Conservation (phyloP, 805 yeast genomes). For the Kazachstania viticola region DNA sequence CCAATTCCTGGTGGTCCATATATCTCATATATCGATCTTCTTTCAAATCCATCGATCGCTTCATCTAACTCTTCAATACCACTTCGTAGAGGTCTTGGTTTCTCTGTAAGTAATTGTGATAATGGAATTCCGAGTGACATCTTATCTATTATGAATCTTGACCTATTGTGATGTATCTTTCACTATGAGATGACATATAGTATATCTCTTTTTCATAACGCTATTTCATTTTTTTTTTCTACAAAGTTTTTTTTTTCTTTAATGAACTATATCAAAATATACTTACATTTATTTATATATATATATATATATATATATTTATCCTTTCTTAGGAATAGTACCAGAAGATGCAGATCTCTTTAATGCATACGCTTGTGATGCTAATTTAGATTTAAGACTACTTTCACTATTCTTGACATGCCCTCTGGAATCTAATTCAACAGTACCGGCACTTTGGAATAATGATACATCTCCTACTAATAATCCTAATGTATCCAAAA, state of each 20-base stretch:
- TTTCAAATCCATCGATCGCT: slow-evolving; percentile 18
- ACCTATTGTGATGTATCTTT: too few species aligned
- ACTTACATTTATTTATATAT: too few species aligned
- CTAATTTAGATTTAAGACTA: slow-evolving; percentile 28
- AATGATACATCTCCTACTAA: slow-evolving; percentile 68
- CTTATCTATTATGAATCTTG: too few species aligned
- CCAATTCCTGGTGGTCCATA: slow-evolving; percentile 27
- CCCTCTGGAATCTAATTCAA: slow-evolving; percentile 67
- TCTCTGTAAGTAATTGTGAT: slow-evolving; percentile 21
- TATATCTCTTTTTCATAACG: too few species aligned
- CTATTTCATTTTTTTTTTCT: too few species aligned
- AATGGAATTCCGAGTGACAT: slow-evolving; percentile 26
- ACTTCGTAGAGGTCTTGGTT: slow-evolving; percentile 13
- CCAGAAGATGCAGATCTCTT: slow-evolving; percentile 17
- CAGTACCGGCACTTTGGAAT: slow-evolving; percentile 68
- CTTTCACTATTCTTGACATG: slow-evolving; percentile 40
- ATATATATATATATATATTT: too few species aligned
- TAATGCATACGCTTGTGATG: slow-evolving; percentile 20
- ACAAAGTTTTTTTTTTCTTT: too few species aligned
- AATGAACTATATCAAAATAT: too few species aligned
- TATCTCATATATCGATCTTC: slow-evolving; percentile 22
- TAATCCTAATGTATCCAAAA: slow-evolving; percentile 71
- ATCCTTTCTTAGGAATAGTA: slow-evolving; percentile 2
- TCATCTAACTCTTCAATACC: slow-evolving; percentile 17
- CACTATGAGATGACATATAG: too few species aligned